phyloP scores from a whole-genome alignment of 306 rosid genomes.

The Calophaca sinica region DNA sequence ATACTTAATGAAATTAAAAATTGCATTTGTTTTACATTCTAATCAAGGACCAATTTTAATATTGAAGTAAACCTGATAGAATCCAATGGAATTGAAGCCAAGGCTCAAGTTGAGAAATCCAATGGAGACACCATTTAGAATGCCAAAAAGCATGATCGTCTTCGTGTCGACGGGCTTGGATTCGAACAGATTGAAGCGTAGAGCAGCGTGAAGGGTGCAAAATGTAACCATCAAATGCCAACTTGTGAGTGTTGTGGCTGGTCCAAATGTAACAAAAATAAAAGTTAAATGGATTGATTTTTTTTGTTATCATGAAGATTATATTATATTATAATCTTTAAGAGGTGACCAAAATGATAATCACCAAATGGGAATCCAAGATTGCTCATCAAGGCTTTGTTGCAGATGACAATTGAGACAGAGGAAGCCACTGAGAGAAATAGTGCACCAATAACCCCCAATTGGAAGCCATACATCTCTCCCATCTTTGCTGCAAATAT shows the following conservation, averaged over 20 bases:
- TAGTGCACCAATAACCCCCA: conserved; percentile 92
- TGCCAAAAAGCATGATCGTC: conserved; percentile 86
- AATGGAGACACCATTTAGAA: conserved; percentile 90
- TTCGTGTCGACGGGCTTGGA: conserved; percentile 78
- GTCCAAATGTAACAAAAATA: neutral
- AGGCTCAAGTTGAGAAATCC: conserved; percentile 95
- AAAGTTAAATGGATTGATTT: neutral
- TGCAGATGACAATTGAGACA: conserved; percentile 98
- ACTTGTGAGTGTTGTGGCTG: conserved; percentile 97
- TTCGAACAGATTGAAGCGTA: conserved; percentile 79
- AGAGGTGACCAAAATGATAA: conserved; percentile 1
- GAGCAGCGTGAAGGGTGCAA: conserved; percentile 92
- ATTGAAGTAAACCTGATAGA: conserved; percentile 74
- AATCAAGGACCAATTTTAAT: neutral
- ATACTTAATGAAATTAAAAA: neutral
- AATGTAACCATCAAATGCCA: conserved; percentile 98
- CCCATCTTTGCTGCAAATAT: conserved; percentile 71
- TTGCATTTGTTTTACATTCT: neutral
- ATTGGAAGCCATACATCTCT: conserved; percentile 78
- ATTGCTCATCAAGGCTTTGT: conserved; percentile 99
- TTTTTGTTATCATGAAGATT: neutral
- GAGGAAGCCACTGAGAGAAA: conserved; percentile 97
- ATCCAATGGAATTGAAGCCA: conserved; percentile 95
- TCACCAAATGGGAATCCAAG: conserved; percentile 97
- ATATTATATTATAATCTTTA: neutral